Conservation (phyloP, 768 basidiomycete genomes). For the Pleurotus sapidus region DNA sequence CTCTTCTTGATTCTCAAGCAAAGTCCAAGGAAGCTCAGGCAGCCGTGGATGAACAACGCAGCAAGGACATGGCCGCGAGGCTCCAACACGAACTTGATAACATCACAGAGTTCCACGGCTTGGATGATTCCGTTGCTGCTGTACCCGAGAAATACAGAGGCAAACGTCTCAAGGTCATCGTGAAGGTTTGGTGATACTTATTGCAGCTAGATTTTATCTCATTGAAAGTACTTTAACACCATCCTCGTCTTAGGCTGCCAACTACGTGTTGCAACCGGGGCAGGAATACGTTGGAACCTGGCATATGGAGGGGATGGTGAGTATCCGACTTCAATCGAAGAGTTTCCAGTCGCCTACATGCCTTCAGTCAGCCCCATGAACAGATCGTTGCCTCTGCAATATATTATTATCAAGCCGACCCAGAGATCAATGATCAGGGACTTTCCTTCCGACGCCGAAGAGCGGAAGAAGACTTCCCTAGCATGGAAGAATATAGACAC, state of each 20-base stretch:
- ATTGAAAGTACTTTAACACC: too few species aligned
- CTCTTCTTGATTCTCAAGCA: background rate
- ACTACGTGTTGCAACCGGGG: constrained; percentile 11
- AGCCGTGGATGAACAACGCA: background rate
- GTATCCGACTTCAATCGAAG: background rate
- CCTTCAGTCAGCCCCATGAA: constrained; percentile 12
- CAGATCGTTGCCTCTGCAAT: constrained; percentile 13
- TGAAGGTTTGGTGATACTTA: background rate
- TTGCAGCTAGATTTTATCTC: too few species aligned
- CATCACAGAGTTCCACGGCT: background rate
- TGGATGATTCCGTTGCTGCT: background rate
- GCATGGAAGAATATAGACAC: background rate
- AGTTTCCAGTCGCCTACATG: background rate
- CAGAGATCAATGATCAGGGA: constrained; percentile 7
- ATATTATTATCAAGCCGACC: constrained; percentile 14
- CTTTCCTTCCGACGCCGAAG: constrained; percentile 8
- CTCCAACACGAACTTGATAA: background rate
- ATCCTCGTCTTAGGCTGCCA: constrained; percentile 10
- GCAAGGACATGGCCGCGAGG: background rate
- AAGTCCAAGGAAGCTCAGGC: background rate
- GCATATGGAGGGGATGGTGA: constrained; percentile 17
- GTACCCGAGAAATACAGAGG: background rate
- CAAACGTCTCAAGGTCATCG: background rate
- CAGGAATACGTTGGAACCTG: constrained; percentile 16
- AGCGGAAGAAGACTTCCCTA: constrained; percentile 1